Base-by-base conservation (phyloP, 352 stramenopile species). In the Pythium biforme region DNA sequence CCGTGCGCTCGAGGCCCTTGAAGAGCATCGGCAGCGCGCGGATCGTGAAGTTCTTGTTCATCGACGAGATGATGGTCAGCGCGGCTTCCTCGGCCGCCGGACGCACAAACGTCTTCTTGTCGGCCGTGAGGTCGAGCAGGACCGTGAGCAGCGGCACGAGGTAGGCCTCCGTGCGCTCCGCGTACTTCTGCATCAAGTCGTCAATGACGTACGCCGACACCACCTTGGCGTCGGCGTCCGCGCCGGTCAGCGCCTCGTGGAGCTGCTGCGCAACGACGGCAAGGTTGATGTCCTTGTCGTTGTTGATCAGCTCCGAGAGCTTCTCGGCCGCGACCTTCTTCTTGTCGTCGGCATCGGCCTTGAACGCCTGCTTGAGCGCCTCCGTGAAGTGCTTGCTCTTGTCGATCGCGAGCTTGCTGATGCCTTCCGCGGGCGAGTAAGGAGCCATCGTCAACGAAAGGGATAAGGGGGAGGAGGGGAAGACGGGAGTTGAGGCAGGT, bases 11-110 rank as follows among this genome's bases (percentile, higher is more conserved):
- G 1, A 96, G 73, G 52, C 77, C 81, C 48, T 82, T 80, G 77
- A 99, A 99, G 43, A 99, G 83, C 47, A 85, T 75, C 51, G 96
- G 94, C 50, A 99, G 62, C 7, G 90, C 67, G 41, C 83, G 81
- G 68, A 95, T 91, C 59, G 83, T 81, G 62, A 69, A 91, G 79
- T 94, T 94, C 76, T 93, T 90, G 76, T 95, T 95, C 39, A 81
- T 71, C 45, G 81, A 90, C 66, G 72, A 81, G 43, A 95, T 77
- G 59, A 95, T 87, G 22, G 83, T 92, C 60, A 92, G 57, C n/a
- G 86, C 84, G 49, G 83, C 80, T 62, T 93, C 84, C 55, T 91
- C 72, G 9, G 84, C 79, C 11, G 85, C 75, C 23, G 78, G 64
- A 47, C 86, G 86, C 51, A 94, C 81, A 7, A 68, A 51, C 6